Conservation (phyloP, 169 alveolate genomes). For the Cryptosporidium andersoni region DNA sequence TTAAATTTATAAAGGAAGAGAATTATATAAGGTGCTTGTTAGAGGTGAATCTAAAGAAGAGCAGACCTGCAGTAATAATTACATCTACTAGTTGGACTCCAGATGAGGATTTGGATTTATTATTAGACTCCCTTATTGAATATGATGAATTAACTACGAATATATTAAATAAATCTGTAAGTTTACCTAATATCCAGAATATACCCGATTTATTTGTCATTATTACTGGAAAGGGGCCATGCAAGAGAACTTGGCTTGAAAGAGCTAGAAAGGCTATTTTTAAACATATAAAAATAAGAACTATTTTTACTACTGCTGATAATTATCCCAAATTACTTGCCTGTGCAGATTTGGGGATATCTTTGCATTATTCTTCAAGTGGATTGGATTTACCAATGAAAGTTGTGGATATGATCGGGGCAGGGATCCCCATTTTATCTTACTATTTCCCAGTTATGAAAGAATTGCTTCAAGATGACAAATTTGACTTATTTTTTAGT, state of each 20-base stretch:
- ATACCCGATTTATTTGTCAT: slow-evolving; percentile 77
- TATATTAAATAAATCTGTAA: not conserved
- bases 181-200: not conserved
- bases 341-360: slow-evolving; percentile 87
- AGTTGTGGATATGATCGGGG: slow-evolving; percentile 91
- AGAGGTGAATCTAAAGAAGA: slow-evolving; percentile 21
- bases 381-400: slow-evolving; percentile 94
- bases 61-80: slow-evolving; percentile 84
- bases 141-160: slow-evolving; percentile 19
- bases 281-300: slow-evolving; percentile 79
- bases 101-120: slow-evolving; percentile 83
- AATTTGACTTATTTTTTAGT: slow-evolving; percentile 16
- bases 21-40: not conserved
- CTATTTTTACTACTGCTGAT: slow-evolving; percentile 87
- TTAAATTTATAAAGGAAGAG: not conserved
- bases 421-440: slow-evolving; percentile 86
- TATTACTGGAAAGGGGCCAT: slow-evolving; percentile 90
- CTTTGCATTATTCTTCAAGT: slow-evolving; percentile 86
- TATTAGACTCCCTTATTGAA: slow-evolving; percentile 76
- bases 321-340: slow-evolving; percentile 88
- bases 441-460: slow-evolving; percentile 73
- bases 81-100: slow-evolving; percentile 91
- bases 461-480: slow-evolving; percentile 60
- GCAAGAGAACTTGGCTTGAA: slow-evolving; percentile 76
- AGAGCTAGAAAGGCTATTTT: slow-evolving; percentile 69